Evolutionary conservation across 352 stramenopile species (phyloP).

Genomic region (Pythium phragmitis): DNA sequence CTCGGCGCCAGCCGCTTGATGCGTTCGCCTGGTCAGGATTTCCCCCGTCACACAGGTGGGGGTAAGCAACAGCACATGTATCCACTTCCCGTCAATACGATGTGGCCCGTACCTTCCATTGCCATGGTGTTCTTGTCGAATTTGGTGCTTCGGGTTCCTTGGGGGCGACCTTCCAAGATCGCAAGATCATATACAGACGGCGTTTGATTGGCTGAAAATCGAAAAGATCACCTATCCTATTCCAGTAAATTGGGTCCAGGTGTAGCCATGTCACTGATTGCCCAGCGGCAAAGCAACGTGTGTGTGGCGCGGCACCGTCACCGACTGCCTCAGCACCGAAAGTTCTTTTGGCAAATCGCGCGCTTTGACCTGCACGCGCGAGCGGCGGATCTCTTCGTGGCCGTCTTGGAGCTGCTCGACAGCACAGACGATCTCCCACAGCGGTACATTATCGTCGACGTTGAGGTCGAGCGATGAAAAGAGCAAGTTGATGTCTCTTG

Average conservation of each 20-base stretch:
- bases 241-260: background rate
- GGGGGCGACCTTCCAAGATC: conserved; percentile 20
- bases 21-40: conserved; percentile 13
- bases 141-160: background rate
- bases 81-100: too few species aligned
- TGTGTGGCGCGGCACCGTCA: conserved; percentile 21
- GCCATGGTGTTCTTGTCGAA: conserved; percentile 2
- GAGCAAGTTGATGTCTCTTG: conserved; percentile 55
- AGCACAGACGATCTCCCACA: conserved; percentile 49
- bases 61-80: background rate
- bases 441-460: conserved; percentile 44
- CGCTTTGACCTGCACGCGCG: conserved; percentile 45
- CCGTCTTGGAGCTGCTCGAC: conserved; percentile 47
- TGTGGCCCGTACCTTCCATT: conserved; percentile 10
- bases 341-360: conserved; percentile 41
- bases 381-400: conserved; percentile 43
- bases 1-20: conserved; percentile 77
- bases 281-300: conserved; percentile 21
- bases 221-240: background rate
- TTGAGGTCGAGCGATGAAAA: conserved; percentile 57
- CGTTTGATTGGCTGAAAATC: conserved; percentile 9
- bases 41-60: too few species aligned
- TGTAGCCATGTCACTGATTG: conserved; percentile 14
- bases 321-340: conserved; percentile 32
- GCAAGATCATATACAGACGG: conserved; percentile 6